Evolutionary conservation across 2,329 filamentous ascomycete genomes (phyloP).

Genomic region (Fusarium compactum): DNA sequence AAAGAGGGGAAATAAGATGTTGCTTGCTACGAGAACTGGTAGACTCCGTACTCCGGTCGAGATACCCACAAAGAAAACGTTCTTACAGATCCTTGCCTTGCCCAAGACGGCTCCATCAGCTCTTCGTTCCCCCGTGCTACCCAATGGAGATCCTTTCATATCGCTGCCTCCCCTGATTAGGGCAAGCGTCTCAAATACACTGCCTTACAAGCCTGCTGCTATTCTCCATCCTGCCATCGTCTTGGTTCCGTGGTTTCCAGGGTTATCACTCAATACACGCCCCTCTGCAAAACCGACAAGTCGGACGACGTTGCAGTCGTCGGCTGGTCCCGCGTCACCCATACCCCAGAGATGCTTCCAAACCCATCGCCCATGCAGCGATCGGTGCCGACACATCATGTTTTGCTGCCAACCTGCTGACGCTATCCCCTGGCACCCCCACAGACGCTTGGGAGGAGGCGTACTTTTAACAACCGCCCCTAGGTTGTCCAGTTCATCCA

Average conservation of each 20-base stretch:
- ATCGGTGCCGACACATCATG: slow-evolving; percentile 41
- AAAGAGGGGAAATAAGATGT: slow-evolving; percentile 40
- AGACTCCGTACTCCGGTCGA: slow-evolving; percentile 42
- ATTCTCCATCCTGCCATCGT: slow-evolving; percentile 32
- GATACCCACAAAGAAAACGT: slow-evolving; percentile 40
- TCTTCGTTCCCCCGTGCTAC: slow-evolving; percentile 40
- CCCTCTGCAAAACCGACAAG: slow-evolving; percentile 35
- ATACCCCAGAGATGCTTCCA: slow-evolving; percentile 32
- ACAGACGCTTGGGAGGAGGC: slow-evolving; percentile 53
- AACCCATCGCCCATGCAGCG: slow-evolving; percentile 38
- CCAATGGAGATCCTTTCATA: slow-evolving; percentile 49
- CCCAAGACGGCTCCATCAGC: slow-evolving; percentile 39
- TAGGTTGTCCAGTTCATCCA: slow-evolving; percentile 57
- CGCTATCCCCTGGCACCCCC: slow-evolving; percentile 44
- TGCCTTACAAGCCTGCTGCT: slow-evolving; percentile 32
- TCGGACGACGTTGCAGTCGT: slow-evolving; percentile 35
- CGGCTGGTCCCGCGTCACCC: slow-evolving; percentile 47
- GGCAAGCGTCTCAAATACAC: slow-evolving; percentile 50
- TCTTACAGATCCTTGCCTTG: slow-evolving; percentile 36
- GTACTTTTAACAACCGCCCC: slow-evolving; percentile 58
- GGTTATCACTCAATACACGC: slow-evolving; percentile 40
- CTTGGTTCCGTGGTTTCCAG: slow-evolving; percentile 38
- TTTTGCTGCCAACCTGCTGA: slow-evolving; percentile 39
- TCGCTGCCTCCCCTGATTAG: slow-evolving; percentile 50
- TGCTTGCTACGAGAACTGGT: slow-evolving; percentile 44